Base-by-base conservation (phyloP, 495 filamentous ascomycete species). In the Hypoxylon intermedium region DNA sequence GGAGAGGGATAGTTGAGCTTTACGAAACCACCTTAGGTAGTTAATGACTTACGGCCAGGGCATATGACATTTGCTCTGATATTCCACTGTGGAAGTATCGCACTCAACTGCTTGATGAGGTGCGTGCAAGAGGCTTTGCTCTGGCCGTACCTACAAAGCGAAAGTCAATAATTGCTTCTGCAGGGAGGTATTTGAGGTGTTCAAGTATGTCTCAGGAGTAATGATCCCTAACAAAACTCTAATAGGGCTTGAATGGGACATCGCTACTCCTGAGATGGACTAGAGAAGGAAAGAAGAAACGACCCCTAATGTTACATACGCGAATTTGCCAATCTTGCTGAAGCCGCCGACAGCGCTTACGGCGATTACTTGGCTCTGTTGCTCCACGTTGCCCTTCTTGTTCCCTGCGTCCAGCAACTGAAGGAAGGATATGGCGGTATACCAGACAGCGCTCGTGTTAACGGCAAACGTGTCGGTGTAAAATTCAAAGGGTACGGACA, bases 41-140 rank as follows among this genome's bases (percentile, higher is more conserved):
- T 23, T 49, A 31, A 44, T 23, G 1, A 76, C 83, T 79, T 71
- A 87, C 85, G 70, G 15, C 87, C 88, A 23, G 88, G 87, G 6
- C 84, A 83, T 20, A 90, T 78, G n/a, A 81, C 79, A 74, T 90
- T 90, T 6, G 81, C 75, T 46, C 78, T 78, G 46, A 91, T 89
- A 58, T 78, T 68, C 72, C 85, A 89, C 16, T 78, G 74, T 12
- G 76, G 77, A 23, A 88, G 70, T 15, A 63, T 63, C 0, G 78
- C 82, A 3, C 82, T 75, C 31, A 89, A 60, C 59, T 81, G 74
- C 77, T 89, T 90, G 23, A 86, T 83, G 43, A 89, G 67, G 61
- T 88, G 87, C 18, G 76, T 86, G 9, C 79, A 77, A 0, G 84
- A 84, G 9, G 85, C 83, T 74, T 91, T 91, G 62, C 81, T 85